Conservation (phyloP, 768 basidiomycete genomes). For the Boletus eberwhitei region DNA sequence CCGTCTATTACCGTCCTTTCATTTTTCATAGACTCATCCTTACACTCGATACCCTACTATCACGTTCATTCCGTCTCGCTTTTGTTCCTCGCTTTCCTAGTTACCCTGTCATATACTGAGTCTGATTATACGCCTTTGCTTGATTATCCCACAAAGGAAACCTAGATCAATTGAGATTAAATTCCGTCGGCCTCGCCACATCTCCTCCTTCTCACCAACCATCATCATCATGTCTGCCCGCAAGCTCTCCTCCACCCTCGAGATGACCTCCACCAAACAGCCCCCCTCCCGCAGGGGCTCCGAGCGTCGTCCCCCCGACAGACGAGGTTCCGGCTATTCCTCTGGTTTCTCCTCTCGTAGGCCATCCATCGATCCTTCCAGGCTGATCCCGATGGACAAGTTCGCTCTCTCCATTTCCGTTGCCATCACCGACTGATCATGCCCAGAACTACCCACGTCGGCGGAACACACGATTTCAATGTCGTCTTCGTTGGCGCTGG, state of each 20-base stretch:
- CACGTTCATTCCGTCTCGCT: conserved; percentile 19
- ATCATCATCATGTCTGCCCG: conserved; percentile 22
- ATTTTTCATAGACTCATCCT: conserved; percentile 13
- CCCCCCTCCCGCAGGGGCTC: conserved; percentile 43
- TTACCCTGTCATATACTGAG: conserved; percentile 4
- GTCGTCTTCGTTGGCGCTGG: conserved; percentile 94
- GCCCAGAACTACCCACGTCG: conserved; percentile 47
- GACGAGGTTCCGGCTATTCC: conserved; percentile 46
- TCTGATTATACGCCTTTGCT: neutral
- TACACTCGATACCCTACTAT: conserved; percentile 24
- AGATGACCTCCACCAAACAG: conserved; percentile 31
- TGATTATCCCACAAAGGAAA: conserved; percentile 12
- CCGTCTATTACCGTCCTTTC: conserved; percentile 26
- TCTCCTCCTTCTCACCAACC: conserved; percentile 4
- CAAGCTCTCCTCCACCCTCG: conserved; percentile 28
- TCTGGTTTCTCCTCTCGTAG: conserved; percentile 54
- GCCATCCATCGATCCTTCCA: conserved; percentile 73
- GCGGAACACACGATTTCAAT: conserved; percentile 78
- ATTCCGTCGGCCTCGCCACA: neutral
- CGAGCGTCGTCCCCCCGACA: conserved; percentile 42
- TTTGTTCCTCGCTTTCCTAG: conserved; percentile 13
- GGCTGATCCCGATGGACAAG: conserved; percentile 80
- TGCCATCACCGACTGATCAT: conserved; percentile 2
- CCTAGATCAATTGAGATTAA: conserved; percentile 16
- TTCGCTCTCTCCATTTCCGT: conserved; percentile 29